Evolutionary conservation across 2,329 filamentous ascomycete genomes (phyloP).

Genomic region (Elsinoe perseae): DNA sequence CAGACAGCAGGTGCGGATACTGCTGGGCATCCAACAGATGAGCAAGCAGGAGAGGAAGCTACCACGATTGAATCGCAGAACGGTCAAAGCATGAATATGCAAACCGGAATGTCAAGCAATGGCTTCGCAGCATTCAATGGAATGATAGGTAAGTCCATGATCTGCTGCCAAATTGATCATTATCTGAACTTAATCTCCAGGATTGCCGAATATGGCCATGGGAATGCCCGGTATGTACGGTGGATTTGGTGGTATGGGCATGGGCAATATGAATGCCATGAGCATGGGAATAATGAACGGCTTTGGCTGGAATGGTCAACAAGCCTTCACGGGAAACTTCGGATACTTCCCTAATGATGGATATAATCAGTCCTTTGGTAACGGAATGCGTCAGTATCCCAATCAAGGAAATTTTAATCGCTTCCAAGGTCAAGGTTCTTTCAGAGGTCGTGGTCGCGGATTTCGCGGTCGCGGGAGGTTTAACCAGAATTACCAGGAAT

Average conservation of each 20-base stretch:
- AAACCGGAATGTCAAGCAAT: conserved; percentile 45
- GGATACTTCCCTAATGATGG: conserved; percentile 45
- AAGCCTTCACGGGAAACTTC: conserved; percentile 69
- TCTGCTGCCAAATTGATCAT: background rate
- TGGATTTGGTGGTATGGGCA: conserved; percentile 63
- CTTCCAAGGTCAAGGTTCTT: conserved; percentile 61
- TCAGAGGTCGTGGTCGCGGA: conserved; percentile 37
- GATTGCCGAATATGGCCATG: conserved; percentile 79
- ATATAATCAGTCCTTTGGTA: conserved; percentile 44
- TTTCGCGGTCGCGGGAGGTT: conserved; percentile 23
- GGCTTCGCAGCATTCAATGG: conserved; percentile 69
- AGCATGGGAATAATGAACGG: conserved; percentile 58
- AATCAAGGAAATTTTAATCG: conserved; percentile 62
- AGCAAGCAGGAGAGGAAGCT: conserved; percentile 5
- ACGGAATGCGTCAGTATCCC: conserved; percentile 45
- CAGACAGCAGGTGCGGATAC: background rate
- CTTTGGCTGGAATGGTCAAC: conserved; percentile 60
- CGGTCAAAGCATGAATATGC: conserved; percentile 62
- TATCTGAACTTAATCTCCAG: conserved; percentile 35
- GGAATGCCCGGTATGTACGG: conserved; percentile 74
- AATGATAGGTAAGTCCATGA: conserved; percentile 72
- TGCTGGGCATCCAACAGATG: background rate
- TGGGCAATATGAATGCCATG: conserved; percentile 62
- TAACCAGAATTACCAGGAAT: conserved; percentile 21
- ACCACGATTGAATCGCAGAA: background rate